These are phyloP conservation scores for Penicillium sp. DNA, from an alignment of 2,329 filamentous ascomycete species.

Conservation along the genomic window DNA sequence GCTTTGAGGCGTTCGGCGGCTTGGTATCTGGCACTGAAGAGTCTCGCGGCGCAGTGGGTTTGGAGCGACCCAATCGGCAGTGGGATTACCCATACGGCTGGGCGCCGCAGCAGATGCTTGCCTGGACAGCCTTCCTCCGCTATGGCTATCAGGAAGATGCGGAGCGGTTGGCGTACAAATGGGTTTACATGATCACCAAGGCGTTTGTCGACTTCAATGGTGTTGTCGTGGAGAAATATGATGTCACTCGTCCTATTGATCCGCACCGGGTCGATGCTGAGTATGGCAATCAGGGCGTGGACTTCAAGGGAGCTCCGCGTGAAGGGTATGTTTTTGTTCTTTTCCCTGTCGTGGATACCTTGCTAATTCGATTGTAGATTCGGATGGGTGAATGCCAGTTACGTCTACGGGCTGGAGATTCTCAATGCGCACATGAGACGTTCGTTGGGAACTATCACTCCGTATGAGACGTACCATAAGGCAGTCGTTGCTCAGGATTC, in stretches of 20 bases:
- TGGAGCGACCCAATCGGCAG: slow-evolving; percentile 87
- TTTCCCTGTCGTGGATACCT: not conserved
- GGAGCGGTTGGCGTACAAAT: slow-evolving; percentile 87
- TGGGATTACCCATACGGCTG: slow-evolving; percentile 99
- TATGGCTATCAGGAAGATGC: slow-evolving; percentile 92
- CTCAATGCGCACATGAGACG: slow-evolving; percentile 85
- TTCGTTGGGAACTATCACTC: slow-evolving; percentile 81
- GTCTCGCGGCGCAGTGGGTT: slow-evolving; percentile 73
- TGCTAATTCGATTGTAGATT: slow-evolving; percentile 59
- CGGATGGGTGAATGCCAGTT: slow-evolving; percentile 98
- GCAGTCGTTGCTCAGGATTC: slow-evolving; percentile 49
- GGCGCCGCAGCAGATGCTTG: slow-evolving; percentile 97
- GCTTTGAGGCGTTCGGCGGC: slow-evolving; percentile 84
- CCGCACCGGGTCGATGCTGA: slow-evolving; percentile 94
- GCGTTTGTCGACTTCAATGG: slow-evolving; percentile 98
- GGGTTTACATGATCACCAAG: slow-evolving; percentile 98
- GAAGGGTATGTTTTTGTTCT: slow-evolving; percentile 72
- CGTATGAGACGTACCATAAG: slow-evolving; percentile 77
- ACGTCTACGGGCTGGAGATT: slow-evolving; percentile 87
- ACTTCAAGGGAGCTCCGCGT: slow-evolving; percentile 92
- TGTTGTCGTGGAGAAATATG: slow-evolving; percentile 97
- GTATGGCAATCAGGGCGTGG: slow-evolving; percentile 92
- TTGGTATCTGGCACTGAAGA: slow-evolving; percentile 85
- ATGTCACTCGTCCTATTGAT: slow-evolving; percentile 85
- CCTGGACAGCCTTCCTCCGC: slow-evolving; percentile 86